These are phyloP conservation scores for Crithidia expoeki DNA, from an alignment of 208 protist genomes.

Conservation along the genomic window DNA sequence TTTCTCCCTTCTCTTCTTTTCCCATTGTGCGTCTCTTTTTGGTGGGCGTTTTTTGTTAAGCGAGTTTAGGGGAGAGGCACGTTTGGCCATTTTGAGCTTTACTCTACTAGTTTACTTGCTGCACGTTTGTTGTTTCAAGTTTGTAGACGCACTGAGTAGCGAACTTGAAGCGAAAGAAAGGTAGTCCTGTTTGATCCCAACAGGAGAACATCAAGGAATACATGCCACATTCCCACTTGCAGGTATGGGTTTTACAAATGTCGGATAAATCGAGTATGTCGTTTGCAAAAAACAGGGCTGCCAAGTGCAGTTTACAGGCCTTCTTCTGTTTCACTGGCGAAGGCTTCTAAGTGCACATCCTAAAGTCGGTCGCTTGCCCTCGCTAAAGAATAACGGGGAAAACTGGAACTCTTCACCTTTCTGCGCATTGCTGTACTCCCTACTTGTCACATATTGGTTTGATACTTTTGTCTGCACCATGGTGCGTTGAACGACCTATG, in stretches of 20 bases:
- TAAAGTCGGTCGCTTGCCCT: too few relatives aligned
- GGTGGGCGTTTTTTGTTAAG: not conserved
- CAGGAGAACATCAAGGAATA: not conserved
- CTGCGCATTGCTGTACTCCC: not conserved
- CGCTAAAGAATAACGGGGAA: too few relatives aligned
- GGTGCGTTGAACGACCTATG: not conserved
- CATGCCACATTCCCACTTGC: not conserved
- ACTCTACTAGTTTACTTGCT: constrained; percentile 3
- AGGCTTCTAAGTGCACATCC: too few relatives aligned
- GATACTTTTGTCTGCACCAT: constrained; percentile 8
- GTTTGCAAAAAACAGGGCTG: not conserved
- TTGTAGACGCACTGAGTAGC: not conserved
- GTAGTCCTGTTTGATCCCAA: not conserved
- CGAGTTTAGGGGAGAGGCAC: not conserved
- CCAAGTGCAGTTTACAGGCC: not conserved
- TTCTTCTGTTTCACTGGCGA: not conserved
- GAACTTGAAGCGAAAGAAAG: not conserved
- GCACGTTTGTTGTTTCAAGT: not conserved
- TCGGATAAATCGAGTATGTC: not conserved
- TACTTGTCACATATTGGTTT: constrained; percentile 21
- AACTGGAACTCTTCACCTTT: not conserved
- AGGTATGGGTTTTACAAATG: not conserved
- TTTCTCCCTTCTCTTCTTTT: constrained; percentile 8
- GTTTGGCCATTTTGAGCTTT: not conserved
- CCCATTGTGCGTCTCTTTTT: constrained; percentile 1